phyloP scores from a whole-genome alignment of 192 early-diverging fungal species.

The Coemansia sp. region DNA sequence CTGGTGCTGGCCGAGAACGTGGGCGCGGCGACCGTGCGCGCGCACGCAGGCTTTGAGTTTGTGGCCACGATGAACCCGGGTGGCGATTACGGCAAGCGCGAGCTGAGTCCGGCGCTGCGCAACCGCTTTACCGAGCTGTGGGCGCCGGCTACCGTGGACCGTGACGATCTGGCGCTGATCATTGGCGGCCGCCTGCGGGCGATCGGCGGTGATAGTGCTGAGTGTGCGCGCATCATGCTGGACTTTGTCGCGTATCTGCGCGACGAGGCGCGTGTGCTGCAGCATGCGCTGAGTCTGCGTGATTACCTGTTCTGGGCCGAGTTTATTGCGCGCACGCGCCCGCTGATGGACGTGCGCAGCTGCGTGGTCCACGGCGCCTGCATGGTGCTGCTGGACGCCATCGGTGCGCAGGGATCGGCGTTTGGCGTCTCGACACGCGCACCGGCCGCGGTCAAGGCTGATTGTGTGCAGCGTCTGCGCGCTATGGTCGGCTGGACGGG shows the following conservation, averaged over 20 bases:
- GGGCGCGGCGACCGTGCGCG: slow-evolving; percentile 60
- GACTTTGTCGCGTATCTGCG: slow-evolving; percentile 79
- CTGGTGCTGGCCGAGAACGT: slow-evolving; percentile 91
- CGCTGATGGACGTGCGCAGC: slow-evolving; percentile 43
- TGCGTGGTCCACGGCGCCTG: slow-evolving; percentile 85
- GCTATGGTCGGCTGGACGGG: slow-evolving; percentile 27
- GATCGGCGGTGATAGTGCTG: slow-evolving; percentile 17
- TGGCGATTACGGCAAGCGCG: slow-evolving; percentile 98
- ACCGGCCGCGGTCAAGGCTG: slow-evolving; percentile 26
- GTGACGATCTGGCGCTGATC: slow-evolving; percentile 67
- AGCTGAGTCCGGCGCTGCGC: slow-evolving; percentile 92
- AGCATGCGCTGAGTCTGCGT: slow-evolving; percentile 67
- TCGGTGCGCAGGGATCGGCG: slow-evolving; percentile 72
- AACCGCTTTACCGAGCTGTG: slow-evolving; percentile 99
- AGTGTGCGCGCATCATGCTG: slow-evolving; percentile 61
- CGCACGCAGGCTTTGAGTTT: slow-evolving; percentile 74
- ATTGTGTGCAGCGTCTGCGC: slow-evolving; percentile 48
- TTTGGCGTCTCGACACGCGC: slow-evolving; percentile 6
- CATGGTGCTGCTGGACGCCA: slow-evolving; percentile 84
- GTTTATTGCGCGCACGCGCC: slow-evolving; percentile 64
- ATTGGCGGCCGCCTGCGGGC: slow-evolving; percentile 54
- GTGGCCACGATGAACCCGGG: slow-evolving; percentile 99
- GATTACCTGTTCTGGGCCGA: slow-evolving; percentile 92
- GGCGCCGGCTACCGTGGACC: slow-evolving; percentile 82
- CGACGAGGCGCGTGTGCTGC: slow-evolving; percentile 8